Conservation (phyloP, 768 basidiomycete species). For the Suillus hirtellus region DNA sequence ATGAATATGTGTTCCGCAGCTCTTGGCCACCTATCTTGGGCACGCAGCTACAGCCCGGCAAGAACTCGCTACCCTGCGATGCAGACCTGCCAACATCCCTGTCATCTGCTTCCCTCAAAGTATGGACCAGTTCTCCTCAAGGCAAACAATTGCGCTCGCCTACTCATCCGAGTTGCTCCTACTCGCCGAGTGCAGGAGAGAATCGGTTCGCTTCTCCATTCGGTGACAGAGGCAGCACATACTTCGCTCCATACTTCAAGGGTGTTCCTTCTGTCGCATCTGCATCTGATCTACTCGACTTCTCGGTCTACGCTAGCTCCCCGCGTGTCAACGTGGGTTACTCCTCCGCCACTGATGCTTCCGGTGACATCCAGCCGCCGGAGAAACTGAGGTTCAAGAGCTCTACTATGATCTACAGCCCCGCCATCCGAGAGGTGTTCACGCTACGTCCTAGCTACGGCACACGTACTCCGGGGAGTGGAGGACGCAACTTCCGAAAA, state of each 20-base stretch:
- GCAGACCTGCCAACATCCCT: background rate
- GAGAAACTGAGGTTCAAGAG: background rate
- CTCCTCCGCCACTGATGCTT: background rate
- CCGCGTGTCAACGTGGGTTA: background rate
- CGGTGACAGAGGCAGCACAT: conserved; percentile 6
- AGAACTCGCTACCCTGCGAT: background rate
- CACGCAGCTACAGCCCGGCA: background rate
- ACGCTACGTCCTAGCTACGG: conserved; percentile 12
- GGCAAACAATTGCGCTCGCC: background rate
- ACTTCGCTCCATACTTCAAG: conserved; percentile 4
- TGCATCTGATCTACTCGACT: conserved; percentile 8
- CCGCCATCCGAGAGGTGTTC: conserved; percentile 16
- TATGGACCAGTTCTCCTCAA: conserved; percentile 3
- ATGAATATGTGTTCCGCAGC: background rate
- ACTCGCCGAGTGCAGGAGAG: conserved; percentile 1
- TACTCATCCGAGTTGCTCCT: background rate
- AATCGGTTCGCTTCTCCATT: conserved; percentile 5
- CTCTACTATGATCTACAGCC: conserved; percentile 6
- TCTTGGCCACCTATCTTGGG: background rate
- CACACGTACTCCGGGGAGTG: conserved; percentile 15
- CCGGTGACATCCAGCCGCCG: background rate
- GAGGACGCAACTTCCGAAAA: background rate
- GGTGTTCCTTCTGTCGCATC: conserved; percentile 12
- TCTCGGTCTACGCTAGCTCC: conserved; percentile 3
- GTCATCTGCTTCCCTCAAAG: conserved; percentile 4